Base-by-base conservation (phyloP, 2,329 filamentous ascomycete species). In the Penicillium sp. region DNA sequence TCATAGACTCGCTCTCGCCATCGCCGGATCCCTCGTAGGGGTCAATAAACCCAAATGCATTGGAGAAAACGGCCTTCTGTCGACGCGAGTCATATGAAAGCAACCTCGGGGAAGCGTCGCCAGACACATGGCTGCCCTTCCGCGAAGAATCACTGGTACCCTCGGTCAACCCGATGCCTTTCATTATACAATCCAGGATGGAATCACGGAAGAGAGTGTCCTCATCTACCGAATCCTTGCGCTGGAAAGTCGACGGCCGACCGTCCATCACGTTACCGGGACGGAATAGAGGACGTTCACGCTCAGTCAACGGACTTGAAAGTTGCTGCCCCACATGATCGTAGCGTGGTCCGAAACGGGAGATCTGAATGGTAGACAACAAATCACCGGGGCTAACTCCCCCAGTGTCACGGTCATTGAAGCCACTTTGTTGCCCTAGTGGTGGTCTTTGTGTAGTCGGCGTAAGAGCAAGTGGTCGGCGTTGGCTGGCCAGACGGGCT, bases 131-230 rank as follows among this genome's bases (percentile, higher is more conserved):
- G 0, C 79, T 66, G 24, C 57, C 75, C 58, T 87, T 87, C 42
- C 81, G 80, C 0, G 86, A 76, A 0, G 80, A 77, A 50, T 84
- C 81, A 31, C 83, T 83, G 3, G 78, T 80, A 28, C 84, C 82
- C 18, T 66, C 62, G 1, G 84, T 87, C 48, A 98, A 74, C 0
- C 93, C 93, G 52, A 98, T 87, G 0, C 90, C 87, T 65, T 92
- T 96, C 71, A 95, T 92, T 74, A 98, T 95, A 66, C 93, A 97
- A 59, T 95, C 89, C 20, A 97, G 74, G 13, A 98, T 89, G 0
- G 90, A 95, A 50, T 89, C 85, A 35, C 95, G 81, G 69, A 98
- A 97, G 6, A 95, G 71, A 41, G 86, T 82, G 61, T 96, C 92
- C 65, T 97, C 93, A 57, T 95, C 89, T 6, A 90, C 74, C 0